Conservation (phyloP, 1,284 basidiomycete genomes). For the Ustilago xerochloae region DNA sequence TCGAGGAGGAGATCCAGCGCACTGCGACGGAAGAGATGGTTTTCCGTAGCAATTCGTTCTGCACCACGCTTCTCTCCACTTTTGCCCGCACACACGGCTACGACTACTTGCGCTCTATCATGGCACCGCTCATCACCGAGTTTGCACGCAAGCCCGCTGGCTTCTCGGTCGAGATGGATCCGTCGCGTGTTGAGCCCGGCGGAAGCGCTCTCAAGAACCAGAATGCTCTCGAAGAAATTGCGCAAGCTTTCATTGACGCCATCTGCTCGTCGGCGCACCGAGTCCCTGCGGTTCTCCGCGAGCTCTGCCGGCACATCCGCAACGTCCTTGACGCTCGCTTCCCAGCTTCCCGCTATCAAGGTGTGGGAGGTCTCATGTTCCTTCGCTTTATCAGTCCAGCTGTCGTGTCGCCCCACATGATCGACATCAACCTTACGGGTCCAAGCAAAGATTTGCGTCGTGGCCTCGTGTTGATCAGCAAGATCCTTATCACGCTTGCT, state of each 20-base stretch:
- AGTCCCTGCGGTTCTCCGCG: conserved; percentile 62
- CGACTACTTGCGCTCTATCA: conserved; percentile 62
- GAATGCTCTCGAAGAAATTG: conserved; percentile 57
- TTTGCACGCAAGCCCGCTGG: conserved; percentile 58
- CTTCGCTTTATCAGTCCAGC: conserved; percentile 64
- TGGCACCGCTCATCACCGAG: conserved; percentile 61
- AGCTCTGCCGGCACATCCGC: conserved; percentile 64
- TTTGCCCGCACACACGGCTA: conserved; percentile 64
- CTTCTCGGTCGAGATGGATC: conserved; percentile 64
- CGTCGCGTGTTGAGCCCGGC: conserved; percentile 48
- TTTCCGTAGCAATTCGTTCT: conserved; percentile 64
- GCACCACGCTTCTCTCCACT: conserved; percentile 58
- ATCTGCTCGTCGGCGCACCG: conserved; percentile 63
- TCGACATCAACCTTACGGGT: conserved; percentile 62
- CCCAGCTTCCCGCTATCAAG: conserved; percentile 62
- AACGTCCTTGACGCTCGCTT: conserved; percentile 58
- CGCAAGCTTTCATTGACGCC: conserved; percentile 61
- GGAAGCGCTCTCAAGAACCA: conserved; percentile 59
- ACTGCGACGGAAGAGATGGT: conserved; percentile 63
- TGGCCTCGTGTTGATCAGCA: conserved; percentile 61
- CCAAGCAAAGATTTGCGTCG: conserved; percentile 56
- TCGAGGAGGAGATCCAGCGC: conserved; percentile 60
- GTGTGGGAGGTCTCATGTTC: conserved; percentile 64
- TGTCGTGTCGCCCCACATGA: conserved; percentile 62
- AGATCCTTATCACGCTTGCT: conserved; percentile 63